Evolutionary conservation across 495 filamentous ascomycete genomes (phyloP).

Genomic region (Cladorrhinum samala): DNA sequence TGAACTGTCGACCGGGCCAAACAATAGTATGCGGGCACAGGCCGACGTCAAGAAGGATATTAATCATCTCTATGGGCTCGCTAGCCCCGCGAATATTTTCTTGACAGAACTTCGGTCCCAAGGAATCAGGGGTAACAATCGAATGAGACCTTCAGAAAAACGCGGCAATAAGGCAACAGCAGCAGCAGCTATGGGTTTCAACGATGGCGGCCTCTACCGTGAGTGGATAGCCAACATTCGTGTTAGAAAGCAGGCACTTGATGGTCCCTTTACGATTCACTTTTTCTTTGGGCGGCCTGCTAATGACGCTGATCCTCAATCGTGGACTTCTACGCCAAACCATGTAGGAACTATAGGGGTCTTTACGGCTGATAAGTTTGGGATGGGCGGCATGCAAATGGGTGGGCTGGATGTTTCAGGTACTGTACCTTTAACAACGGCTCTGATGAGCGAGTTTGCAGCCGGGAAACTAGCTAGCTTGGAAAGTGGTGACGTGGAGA

Average conservation of each 20-base stretch:
- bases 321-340: slow-evolving; percentile 39
- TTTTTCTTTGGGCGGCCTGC: slow-evolving; percentile 52
- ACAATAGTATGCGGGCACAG: slow-evolving; percentile 22
- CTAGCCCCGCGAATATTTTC: slow-evolving; percentile 33
- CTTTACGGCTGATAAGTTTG: slow-evolving; percentile 32
- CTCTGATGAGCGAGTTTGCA: slow-evolving; percentile 38
- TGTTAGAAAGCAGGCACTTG: slow-evolving; percentile 50
- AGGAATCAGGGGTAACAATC: slow-evolving; percentile 2
- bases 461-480: slow-evolving; percentile 37
- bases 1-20: slow-evolving; percentile 34
- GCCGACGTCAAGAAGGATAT: slow-evolving; percentile 38
- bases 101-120: slow-evolving; percentile 12
- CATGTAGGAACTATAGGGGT: slow-evolving; percentile 52
- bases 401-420: slow-evolving; percentile 35
- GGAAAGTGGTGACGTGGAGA: slow-evolving; percentile 31
- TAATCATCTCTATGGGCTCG: slow-evolving; percentile 50
- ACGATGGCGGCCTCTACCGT: slow-evolving; percentile 31
- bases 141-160: not conserved
- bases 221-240: slow-evolving; percentile 59
- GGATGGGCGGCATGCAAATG: slow-evolving; percentile 13
- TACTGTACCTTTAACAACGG: slow-evolving; percentile 52
- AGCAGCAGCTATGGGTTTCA: slow-evolving; percentile 17
- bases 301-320: slow-evolving; percentile 20
- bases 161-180: not conserved
- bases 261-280: slow-evolving; percentile 50